Base-by-base conservation (phyloP, 192 early-diverging fungal genomes). In the Funneliformis mosseae region DNA sequence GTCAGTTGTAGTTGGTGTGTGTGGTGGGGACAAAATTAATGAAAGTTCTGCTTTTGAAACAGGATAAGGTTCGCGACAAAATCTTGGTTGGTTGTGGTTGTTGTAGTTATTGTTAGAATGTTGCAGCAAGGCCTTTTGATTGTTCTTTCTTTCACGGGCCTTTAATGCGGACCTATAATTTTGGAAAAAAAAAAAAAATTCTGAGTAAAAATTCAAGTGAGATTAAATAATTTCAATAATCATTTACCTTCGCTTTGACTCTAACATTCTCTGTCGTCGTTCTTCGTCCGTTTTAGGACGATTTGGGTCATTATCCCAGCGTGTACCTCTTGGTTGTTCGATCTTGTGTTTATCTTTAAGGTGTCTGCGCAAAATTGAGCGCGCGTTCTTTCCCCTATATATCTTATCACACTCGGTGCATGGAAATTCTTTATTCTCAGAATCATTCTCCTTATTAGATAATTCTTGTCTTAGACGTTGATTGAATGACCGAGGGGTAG, bases 271-370 rank as follows among this genome's bases (percentile, higher is more conserved):
- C 23, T 77, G 59, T 39, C 75, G 75, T 43, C 75, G 39, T 63
- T 77, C 75, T 41, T 60, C 75, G 4, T 77, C 75, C 28, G 25
- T 62, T 63, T 77, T 77, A 14, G 75, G 75, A 16, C 75, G 50
- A 41, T 77, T 77, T 16, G 75, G 75, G 23, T 77, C 75, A 63
- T 77, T 77, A 63, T 77, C 75, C 75, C 75, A 77, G 8, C 75
- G 75, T 21, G 75, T 62, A 8, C 59, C 75, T n/a, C 75, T 55
- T 18, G 75, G 75, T 27, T 33, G n/a, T 38, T 77, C 75, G 25
- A 77, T 63, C 10, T 41, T 38, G 23, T 77, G 75, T 63, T 77
- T 77, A n/a, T 77, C 75, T 43, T 77, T 77, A 25, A 77, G 59
- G 39, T 77, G 75, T 28, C 75, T 11, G 14, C 75, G 50, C 33